Evolutionary conservation across 2,329 filamentous ascomycete genomes (phyloP).

Genomic region (Colletotrichum costaricense): DNA sequence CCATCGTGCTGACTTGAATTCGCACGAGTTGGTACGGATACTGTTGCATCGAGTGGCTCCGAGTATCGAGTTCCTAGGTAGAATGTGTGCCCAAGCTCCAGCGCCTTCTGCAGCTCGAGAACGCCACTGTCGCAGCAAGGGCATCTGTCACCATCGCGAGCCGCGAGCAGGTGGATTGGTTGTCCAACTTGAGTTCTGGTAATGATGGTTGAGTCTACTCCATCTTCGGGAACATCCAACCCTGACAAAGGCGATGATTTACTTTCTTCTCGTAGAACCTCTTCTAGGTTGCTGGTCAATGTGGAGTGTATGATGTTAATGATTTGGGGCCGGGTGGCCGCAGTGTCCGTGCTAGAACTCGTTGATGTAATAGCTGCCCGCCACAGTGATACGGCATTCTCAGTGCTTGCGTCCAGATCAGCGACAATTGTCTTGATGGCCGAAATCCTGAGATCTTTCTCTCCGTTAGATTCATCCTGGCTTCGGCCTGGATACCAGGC

Average conservation of each 20-base stretch:
- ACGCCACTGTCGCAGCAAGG: constrained; percentile 73
- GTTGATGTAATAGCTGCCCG: constrained; percentile 41
- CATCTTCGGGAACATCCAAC: not conserved
- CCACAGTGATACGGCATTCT: constrained; percentile 68
- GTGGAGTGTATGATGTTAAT: constrained; percentile 50
- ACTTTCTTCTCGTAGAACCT: constrained; percentile 35
- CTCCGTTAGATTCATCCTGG: constrained; percentile 1
- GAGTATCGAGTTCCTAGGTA: constrained; percentile 92
- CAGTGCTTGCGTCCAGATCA: constrained; percentile 77
- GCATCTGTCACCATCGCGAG: constrained; percentile 77
- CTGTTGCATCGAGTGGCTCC: constrained; percentile 73
- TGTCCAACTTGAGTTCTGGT: constrained; percentile 44
- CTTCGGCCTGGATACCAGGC: constrained; percentile 68
- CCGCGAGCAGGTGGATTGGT: constrained; percentile 72
- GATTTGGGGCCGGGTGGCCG: constrained; percentile 33
- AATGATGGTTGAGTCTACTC: constrained; percentile 39
- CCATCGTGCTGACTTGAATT: constrained; percentile 3
- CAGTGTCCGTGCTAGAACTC: constrained; percentile 38
- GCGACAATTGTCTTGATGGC: constrained; percentile 75
- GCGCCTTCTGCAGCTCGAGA: constrained; percentile 76
- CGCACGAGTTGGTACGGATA: constrained; percentile 57
- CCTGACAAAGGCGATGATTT: constrained; percentile 1
- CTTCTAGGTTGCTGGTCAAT: constrained; percentile 41
- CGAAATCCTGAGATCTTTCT: constrained; percentile 58
- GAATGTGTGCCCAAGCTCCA: constrained; percentile 96